Conservation (phyloP, 148 eudicot species). For the Oxyria digyna region DNA sequence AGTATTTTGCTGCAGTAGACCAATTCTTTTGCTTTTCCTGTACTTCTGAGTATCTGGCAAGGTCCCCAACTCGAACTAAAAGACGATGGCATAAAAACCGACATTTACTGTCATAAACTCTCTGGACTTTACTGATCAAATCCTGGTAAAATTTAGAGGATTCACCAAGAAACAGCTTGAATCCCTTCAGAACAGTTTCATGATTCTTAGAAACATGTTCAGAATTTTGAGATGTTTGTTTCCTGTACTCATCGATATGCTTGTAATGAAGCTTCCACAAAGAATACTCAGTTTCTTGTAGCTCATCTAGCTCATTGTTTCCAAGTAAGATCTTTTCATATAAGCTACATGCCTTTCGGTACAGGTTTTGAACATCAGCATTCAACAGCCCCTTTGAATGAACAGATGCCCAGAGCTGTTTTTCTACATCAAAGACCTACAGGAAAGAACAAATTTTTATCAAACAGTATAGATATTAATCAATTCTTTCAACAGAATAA, state of each 20-base stretch:
- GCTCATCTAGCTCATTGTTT: slow-evolving; percentile 31
- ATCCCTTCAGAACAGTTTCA: slow-evolving; percentile 28
- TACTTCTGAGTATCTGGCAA: slow-evolving; percentile 64
- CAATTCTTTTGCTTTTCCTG: slow-evolving; percentile 52
- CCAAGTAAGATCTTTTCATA: slow-evolving; percentile 55
- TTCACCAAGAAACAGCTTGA: slow-evolving; percentile 58
- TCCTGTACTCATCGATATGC: slow-evolving; percentile 90
- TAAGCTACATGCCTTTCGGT: slow-evolving; percentile 36
- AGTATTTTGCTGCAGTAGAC: slow-evolving; percentile 63
- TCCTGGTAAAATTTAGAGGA: slow-evolving; percentile 56
- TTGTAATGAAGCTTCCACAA: slow-evolving; percentile 92
- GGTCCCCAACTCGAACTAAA: slow-evolving; percentile 81
- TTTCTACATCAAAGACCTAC: slow-evolving; percentile 56
- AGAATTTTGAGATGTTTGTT: slow-evolving; percentile 27
- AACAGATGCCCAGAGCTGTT: slow-evolving; percentile 47
- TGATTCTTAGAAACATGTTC: slow-evolving; percentile 12
- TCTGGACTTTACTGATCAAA: slow-evolving; percentile 47
- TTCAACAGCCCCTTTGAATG: slow-evolving; percentile 51
- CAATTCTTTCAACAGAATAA: neutral
- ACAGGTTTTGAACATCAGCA: slow-evolving; percentile 36
- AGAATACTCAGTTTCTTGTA: slow-evolving; percentile 55
- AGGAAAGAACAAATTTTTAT: slow-evolving; percentile 5
- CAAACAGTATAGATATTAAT: neutral
- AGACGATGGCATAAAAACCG: slow-evolving; percentile 62
- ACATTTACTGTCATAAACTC: slow-evolving; percentile 35